Base-by-base conservation (phyloP, 2,329 filamentous ascomycete genomes). In the Cercospora nicotianae region DNA sequence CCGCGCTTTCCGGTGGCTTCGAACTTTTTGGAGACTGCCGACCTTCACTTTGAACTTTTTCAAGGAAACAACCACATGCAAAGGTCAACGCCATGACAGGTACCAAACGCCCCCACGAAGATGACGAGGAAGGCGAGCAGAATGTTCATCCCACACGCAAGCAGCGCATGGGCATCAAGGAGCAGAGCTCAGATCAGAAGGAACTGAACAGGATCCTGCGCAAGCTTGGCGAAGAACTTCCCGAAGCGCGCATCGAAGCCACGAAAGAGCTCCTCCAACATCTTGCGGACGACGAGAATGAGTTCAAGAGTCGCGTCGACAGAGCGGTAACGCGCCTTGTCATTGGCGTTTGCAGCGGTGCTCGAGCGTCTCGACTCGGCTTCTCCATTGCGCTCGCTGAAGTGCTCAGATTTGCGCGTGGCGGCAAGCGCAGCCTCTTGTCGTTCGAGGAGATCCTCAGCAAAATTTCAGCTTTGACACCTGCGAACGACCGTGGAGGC, bases 341-440 rank as follows among this genome's bases (percentile, higher is more conserved):
- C 78, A 89, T 92, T 64, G 95, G 95, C 48, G 87, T 98, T 18
- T 93, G 94, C 69, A 97, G 93, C 78, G 90, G 93, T 64, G 89
- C 93, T 66, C 97, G 97, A 81, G 92, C 92, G 12, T 93, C 94
- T 18, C 87, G 95, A 28, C 82, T 95, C 61, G 95, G 95, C 3
- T 97, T 96, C 78, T 96, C 93, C 64, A 85, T 97, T 65, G 94
- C 94, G 0, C 82, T 98, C 72, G 91, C 93, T 0, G 94, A 97
- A 79, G 82, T 96, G 8, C 78, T 97, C 55, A 85, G 87, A 4
- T 88, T 94, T 75, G 80, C 94, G 5, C 60, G 66, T n/a, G 66
- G 63, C 36, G 66, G 65, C 13, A 61, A 66, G 60, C 62, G 53
- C 23, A 64, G 20, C 20, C 51, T 65, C 42, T 58, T 64, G 51